phyloP scores from a whole-genome alignment of 306 rosid genomes.

The Comarum palustre region DNA sequence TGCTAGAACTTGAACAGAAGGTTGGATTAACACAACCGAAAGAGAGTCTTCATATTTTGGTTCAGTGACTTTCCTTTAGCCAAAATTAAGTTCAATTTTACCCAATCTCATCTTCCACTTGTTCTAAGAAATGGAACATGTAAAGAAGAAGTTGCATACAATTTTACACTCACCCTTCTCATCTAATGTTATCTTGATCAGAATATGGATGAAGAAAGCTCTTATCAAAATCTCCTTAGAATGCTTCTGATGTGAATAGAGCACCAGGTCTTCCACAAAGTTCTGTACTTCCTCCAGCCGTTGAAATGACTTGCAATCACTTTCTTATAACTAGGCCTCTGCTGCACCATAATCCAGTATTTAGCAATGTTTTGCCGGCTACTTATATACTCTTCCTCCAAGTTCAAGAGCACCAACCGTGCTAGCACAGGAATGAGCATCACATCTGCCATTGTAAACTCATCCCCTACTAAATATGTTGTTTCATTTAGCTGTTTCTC shows the following conservation, averaged over 20 bases:
- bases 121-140: slow-evolving; percentile 10
- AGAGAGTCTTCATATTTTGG: too few relatives aligned
- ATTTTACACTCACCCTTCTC: background rate
- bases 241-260: slow-evolving; percentile 65
- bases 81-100: background rate
- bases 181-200: background rate
- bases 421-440: slow-evolving; percentile 68
- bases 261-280: slow-evolving; percentile 69
- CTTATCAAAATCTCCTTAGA: slow-evolving; percentile 54
- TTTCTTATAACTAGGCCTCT: slow-evolving; percentile 86
- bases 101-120: background rate
- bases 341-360: slow-evolving; percentile 82
- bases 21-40: too few relatives aligned
- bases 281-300: slow-evolving; percentile 89
- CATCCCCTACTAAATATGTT: slow-evolving; percentile 63
- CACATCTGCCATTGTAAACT: slow-evolving; percentile 83
- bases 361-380: slow-evolving; percentile 63
- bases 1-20: too few relatives aligned
- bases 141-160: background rate
- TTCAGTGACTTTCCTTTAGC: too few relatives aligned
- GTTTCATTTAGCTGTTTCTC: slow-evolving; percentile 62
- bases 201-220: background rate
- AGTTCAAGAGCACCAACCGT: slow-evolving; percentile 57
- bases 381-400: slow-evolving; percentile 59
- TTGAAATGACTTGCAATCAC: slow-evolving; percentile 73